Base-by-base conservation (phyloP, 2,329 filamentous ascomycete genomes). In the Elsinoe necatrix region DNA sequence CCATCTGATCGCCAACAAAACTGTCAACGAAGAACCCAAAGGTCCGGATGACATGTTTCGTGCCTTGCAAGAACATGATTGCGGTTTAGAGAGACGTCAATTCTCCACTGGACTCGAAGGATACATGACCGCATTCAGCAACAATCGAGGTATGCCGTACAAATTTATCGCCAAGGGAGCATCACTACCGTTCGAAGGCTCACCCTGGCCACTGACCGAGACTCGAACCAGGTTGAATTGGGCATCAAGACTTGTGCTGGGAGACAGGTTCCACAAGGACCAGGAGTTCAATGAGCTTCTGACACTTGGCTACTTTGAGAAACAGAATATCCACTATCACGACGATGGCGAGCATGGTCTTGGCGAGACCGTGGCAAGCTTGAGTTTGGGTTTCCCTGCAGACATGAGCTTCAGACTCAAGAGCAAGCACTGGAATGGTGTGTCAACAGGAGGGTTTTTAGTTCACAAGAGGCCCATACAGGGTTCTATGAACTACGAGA, bases 331-430 rank as follows among this genome's bases (percentile, higher is more conserved):
- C 55, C 75, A 82, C 72, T 84, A 78, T 61, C 83, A 87, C 58
- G 83, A 86, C 57, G 84, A 87, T 61, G 84, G 84, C 3, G 84
- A 87, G 63, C 70, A 69, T 8, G 80, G 81, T 2, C 71, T 86
- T 0, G 83, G 83, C 0, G 80, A 81, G 0, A 82, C 79, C 0
- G 81, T 86, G 5, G 80, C 81, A 0, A 83, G 82, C 0, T 69
- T 83, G 5, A 83, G 80, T 1, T 71, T 86, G 0, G 83, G 83
- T 1, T 77, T 75, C 0, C 75, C 78, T 0, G 79, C 82, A 0
- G 70, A 69, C 0, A 86, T 86, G 83, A 67, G 68, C 2, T 76
- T 85, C 61, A 73, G 79, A 1, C 74, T 79, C 55, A 86, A 86
- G 67, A 62, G 63, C 1, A 76, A 75, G 50, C 77, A 80, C 62